A percentile compares a stretch with the other conserved stretches of the same genome.
Evolutionary conservation across 805 yeast genomes (phyloP).

Genomic region (Nakazawaea ambrosiae): DNA sequence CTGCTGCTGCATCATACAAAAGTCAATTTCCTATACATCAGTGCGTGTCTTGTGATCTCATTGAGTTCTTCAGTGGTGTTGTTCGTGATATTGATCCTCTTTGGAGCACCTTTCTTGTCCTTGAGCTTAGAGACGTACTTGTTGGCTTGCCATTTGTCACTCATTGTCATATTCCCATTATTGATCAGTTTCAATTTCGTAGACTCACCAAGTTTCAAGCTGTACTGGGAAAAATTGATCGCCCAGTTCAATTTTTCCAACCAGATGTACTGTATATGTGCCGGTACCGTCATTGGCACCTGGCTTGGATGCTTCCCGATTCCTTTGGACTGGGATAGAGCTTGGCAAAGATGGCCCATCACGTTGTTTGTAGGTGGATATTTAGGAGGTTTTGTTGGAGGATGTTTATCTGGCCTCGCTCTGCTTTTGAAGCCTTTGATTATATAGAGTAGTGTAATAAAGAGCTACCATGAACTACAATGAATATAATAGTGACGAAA

Average conservation of each 20-base stretch:
- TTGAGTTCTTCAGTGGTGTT: constrained; percentile 29
- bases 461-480: no score
- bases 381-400: constrained; percentile 62
- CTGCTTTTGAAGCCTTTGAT: constrained; percentile 29
- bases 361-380: constrained; percentile 78
- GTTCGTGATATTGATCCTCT: constrained; percentile 41
- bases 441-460: no score
- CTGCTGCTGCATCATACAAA: no score
- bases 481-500: no score
- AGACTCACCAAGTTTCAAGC: constrained; percentile 12
- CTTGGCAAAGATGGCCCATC: constrained; percentile 95
- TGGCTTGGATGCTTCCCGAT: constrained; percentile 94
- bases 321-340: constrained; percentile 96
- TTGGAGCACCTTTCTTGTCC: constrained; percentile 75
- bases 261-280: constrained; percentile 29
- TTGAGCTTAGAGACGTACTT: constrained; percentile 48
- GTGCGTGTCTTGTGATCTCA: constrained; percentile 25
- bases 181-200: constrained; percentile 45
- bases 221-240: constrained; percentile 27
- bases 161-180: constrained; percentile 58
- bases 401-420: neutral
- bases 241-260: constrained; percentile 31
- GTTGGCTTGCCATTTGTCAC: constrained; percentile 54
- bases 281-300: constrained; percentile 54
- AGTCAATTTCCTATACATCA: constrained; percentile 19